Evolutionary conservation across 2,329 filamentous ascomycete species (phyloP), one percentile per base, ranked within the genome.

Genomic region (Aureobasidium lini): DNA sequence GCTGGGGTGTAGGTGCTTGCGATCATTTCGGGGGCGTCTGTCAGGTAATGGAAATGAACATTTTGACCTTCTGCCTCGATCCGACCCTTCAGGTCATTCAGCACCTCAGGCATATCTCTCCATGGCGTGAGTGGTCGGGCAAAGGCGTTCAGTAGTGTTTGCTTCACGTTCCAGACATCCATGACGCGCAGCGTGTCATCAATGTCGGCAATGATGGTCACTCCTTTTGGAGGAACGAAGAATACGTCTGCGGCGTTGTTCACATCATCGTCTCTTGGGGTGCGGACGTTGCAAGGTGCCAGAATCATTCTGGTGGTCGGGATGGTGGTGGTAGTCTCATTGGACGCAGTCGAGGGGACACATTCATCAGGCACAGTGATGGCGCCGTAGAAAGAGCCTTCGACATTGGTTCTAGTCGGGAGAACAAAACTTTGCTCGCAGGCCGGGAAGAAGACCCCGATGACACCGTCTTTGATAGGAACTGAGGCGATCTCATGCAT

Each of bases 1-100:
- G 48, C 53, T 15, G 56, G 32, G 47, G 62, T 49, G 44, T 65
- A 68, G 44, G 60, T 60, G 23, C 53, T 16, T 18, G 57, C 40
- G 11, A 56, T 56, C 3, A 60, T 46, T 50, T 67, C 64, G 10
- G 66, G 64, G 0, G 63, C 61, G 40, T 67, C 62, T 23, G 66
- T 63, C 16, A 62, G 16, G 57, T 68, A 69, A 44, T 67, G 67
- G 56, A 69, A 68, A 36, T 69, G 66, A 3, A 62, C 61, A 9
- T 60, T 58, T 37, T 59, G 40, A 3, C 56, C 46, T 34, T 50
- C 36, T 5, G 37, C 40, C 40, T 50, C 46, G 16, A 50, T 40
- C 11, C 29, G 13, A 28, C n/a, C 8, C 13, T 57, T 29, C 62
- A 63, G 66, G 4, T 49, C 16, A 6, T 28, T 15, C 23, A 63